Base-by-base conservation (phyloP, 2,329 filamentous ascomycete genomes). In the Aspergillus texensis region DNA sequence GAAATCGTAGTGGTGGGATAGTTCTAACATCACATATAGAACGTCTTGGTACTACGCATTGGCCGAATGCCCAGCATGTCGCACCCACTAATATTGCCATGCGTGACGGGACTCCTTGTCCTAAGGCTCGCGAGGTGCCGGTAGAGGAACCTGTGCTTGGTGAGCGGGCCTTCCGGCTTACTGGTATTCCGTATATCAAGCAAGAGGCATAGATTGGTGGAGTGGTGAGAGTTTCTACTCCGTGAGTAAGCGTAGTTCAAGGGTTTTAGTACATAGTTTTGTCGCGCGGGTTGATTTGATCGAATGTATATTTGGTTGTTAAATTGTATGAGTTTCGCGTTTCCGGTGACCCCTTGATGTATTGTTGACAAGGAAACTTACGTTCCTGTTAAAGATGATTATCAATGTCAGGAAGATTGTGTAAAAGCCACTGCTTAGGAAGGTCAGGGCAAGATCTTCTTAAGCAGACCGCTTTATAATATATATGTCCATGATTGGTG, bases 171-270 rank as follows among this genome's bases (percentile, higher is more conserved):
- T 82, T 79, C 67, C 81, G 78, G 67, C 67, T 84, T 58, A 84
- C 81, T 2, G 82, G 82, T 2, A 82, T 84, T 64, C 81, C 82
- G 12, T 84, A 83, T 62, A 79, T 78, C 59, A 60, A 55, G 50
- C 21, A 28, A 32, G 21, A 48, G 9, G 45, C 45, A 8, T 48
- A 14, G 6, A 0, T 4, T 19, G 6, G 16, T 41, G 16, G 39
- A 10, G 3, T 2, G 19, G 16, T n/a, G 1, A 24, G 16, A 41
- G 9, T 0, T n/a, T 10, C 6, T n/a, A n/a, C 39, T 41, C 0
- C 14, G 16, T 19, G 16, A n/a, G 16, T n/a, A 10, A 41, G 3
- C 39, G 16, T 19, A 8, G 39, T 41, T 6, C 1, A 1, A 0
- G 16, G 19, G 12, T n/a, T 41, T n/a, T 41, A n/a, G 16, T 41